phyloP scores from a whole-genome alignment of 768 basidiomycete genomes.

The Termitomyces sp. region DNA sequence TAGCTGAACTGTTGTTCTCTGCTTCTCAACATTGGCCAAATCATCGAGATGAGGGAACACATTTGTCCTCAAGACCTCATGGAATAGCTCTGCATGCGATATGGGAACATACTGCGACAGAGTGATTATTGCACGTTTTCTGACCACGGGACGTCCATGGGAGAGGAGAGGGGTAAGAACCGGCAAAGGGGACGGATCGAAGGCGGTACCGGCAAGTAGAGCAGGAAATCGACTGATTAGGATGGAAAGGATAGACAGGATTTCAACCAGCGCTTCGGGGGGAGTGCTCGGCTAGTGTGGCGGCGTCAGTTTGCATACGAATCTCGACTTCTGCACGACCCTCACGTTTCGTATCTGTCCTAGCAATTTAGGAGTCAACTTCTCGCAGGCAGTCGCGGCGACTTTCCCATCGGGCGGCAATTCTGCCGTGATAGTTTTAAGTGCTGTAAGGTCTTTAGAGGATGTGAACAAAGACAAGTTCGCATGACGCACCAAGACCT shows the following conservation, averaged over 20 bases:
- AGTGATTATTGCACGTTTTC: slow-evolving; percentile 89
- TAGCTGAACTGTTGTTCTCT: slow-evolving; percentile 77
- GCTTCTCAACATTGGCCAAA: slow-evolving; percentile 58
- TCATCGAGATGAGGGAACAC: slow-evolving; percentile 59
- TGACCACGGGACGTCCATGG: slow-evolving; percentile 80
- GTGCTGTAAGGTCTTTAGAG: slow-evolving; percentile 44
- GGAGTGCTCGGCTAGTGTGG: slow-evolving; percentile 56
- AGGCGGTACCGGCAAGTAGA: slow-evolving; percentile 52
- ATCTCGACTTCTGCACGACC: neutral
- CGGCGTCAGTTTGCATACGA: neutral
- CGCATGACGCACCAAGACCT: slow-evolving; percentile 64
- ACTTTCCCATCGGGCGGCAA: slow-evolving; percentile 81
- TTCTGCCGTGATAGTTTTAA: slow-evolving; percentile 94
- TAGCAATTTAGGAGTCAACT: slow-evolving; percentile 81
- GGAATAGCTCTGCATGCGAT: slow-evolving; percentile 61
- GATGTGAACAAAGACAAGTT: neutral
- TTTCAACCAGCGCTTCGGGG: slow-evolving; percentile 81
- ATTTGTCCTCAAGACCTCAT: slow-evolving; percentile 54
- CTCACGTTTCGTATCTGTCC: slow-evolving; percentile 74
- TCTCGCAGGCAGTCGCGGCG: slow-evolving; percentile 75
- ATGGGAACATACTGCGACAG: slow-evolving; percentile 81
- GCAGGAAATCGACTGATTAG: slow-evolving; percentile 82
- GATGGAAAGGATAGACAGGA: slow-evolving; percentile 83
- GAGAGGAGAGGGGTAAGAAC: slow-evolving; percentile 71
- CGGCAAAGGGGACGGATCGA: slow-evolving; percentile 58